Base-by-base conservation (phyloP, 139 green algal species). In the Auxenochlorella protothecoides region DNA sequence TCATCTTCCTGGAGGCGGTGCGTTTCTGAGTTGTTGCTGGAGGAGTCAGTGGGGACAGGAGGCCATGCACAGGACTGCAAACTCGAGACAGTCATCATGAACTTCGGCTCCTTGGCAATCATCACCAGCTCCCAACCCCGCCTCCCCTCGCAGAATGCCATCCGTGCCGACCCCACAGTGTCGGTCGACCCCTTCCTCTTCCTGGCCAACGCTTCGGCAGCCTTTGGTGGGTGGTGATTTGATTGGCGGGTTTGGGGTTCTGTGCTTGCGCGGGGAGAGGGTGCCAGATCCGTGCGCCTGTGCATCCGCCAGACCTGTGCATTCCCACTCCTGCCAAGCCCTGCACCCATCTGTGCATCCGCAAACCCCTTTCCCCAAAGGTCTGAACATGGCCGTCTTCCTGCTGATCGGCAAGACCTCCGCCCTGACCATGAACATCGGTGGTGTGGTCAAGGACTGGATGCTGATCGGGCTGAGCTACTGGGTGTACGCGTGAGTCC, bases 341-440 rank as follows among this genome's bases (percentile, higher is more conserved):
- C 59, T 75, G 60, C 63, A 27, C 53, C 52, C 53, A 67, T 63
- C 6, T 65, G 53, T 57, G 68, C 55, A 62, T 60, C 8, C 12
- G 52, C 61, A 3, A 8, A 12, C 69, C 53, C 3, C 14, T 63
- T 2, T 54, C 2, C 10, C 14, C 59, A 52, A 76, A 85, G 81
- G 78, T 2, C 85, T 97, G 5, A 97, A 97, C 85, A 89, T 96
- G 78, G 77, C 87, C 0, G 85, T 95, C 2, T 96, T 95, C 80
- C 74, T 96, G 77, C 85, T 96, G 7, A 91, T 96, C 54, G 91
- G 90, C 53, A 94, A 93, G 72, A 94, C 86, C 0, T 84, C 53
- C 55, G 90, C 87, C 3, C 78, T 94, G 1, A 93, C 90, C 16
- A 91, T 95, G 88, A 95, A 93, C 76, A 79, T 95, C 13, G 88